phyloP scores from a whole-genome alignment of 495 filamentous ascomycete species.

The Monascus purpureus region DNA sequence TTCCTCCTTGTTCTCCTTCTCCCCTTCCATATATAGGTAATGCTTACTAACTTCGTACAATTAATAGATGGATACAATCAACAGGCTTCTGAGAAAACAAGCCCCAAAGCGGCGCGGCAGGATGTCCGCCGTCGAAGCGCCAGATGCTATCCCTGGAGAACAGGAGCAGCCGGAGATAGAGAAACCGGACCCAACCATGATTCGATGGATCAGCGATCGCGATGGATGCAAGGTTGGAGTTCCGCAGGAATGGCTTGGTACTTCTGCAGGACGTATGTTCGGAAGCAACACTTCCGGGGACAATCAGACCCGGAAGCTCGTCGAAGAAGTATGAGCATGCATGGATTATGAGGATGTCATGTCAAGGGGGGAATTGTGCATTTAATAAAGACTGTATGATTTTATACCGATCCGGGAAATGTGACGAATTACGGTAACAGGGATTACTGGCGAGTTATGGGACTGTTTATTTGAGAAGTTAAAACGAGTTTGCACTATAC shows the following conservation, averaged over 20 bases:
- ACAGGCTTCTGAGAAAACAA: conserved; percentile 90
- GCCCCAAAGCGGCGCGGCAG: conserved; percentile 66
- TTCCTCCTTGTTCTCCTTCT: background rate
- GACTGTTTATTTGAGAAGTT: no score
- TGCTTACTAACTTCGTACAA: conserved; percentile 4
- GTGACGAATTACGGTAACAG: no score
- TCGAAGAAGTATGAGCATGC: conserved; percentile 29
- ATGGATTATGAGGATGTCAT: no score
- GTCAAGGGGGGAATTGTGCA: no score
- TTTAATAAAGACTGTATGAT: no score
- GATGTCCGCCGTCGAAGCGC: conserved; percentile 31
- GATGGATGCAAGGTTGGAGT: conserved; percentile 56
- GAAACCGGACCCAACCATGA: conserved; percentile 52
- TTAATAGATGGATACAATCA: conserved; percentile 85
- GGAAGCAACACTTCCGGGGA: conserved; percentile 12
- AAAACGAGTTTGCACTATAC: no score
- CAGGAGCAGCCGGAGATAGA: conserved; percentile 39
- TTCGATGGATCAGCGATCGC: conserved; percentile 65
- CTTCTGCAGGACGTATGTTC: conserved; percentile 53
- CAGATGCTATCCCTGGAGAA: conserved; percentile 35
- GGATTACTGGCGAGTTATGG: no score
- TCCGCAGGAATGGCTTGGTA: conserved; percentile 68
- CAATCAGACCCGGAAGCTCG: conserved; percentile 20
- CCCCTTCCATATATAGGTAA: background rate
- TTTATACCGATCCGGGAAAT: no score